These are phyloP conservation scores for Ambrosiella xylebori DNA, from an alignment of 2,329 filamentous ascomycete genomes.

Conservation along the genomic window DNA sequence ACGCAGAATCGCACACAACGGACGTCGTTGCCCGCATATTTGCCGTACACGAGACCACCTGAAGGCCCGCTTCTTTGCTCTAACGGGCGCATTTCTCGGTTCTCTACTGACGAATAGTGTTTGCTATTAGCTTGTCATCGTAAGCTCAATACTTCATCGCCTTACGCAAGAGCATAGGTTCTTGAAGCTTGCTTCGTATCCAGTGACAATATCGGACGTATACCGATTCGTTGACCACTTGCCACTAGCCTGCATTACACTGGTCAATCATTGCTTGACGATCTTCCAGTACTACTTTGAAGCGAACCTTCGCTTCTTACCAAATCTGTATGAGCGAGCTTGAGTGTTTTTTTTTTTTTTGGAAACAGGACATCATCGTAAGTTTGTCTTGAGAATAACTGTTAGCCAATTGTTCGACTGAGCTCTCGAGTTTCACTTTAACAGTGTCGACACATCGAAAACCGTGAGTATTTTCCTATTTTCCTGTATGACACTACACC, in stretches of 20 bases:
- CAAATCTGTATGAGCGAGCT: neutral
- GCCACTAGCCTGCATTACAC: neutral
- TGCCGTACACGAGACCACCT: neutral
- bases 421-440: neutral
- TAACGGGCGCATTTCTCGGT: neutral
- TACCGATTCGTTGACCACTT: neutral
- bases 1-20: neutral
- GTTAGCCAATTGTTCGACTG: neutral
- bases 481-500: neutral
- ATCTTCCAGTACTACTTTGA: neutral
- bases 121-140: neutral
- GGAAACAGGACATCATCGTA: too few species aligned
- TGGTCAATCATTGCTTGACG: neutral
- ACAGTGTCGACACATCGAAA: neutral
- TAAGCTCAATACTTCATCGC: neutral
- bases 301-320: neutral
- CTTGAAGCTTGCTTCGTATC: neutral
- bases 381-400: neutral
- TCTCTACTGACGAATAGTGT: neutral
- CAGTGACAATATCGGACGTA: neutral
- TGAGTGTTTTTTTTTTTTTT: neutral
- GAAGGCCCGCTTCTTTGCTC: neutral
- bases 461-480: neutral
- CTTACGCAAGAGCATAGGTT: neutral
- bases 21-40: neutral